Conservation (phyloP, 2,329 filamentous ascomycete species). For the Celoporthe dispersa region DNA sequence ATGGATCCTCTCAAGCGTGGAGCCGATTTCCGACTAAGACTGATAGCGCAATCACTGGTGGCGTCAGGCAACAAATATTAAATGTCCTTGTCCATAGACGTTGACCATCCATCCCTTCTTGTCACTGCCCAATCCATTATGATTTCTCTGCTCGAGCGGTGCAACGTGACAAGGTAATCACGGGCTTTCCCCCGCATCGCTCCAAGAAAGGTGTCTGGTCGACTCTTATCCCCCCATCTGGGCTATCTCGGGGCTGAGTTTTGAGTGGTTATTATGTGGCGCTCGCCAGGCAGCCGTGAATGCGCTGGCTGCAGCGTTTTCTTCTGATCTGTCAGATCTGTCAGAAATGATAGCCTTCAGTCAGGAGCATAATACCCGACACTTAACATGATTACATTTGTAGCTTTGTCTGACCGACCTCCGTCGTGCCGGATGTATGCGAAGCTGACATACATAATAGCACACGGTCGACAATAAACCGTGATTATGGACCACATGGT, state of each 20-base stretch:
- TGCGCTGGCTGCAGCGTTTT: background rate
- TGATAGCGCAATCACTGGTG: background rate
- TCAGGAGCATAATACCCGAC: background rate
- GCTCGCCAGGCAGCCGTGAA: background rate
- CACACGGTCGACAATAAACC: background rate
- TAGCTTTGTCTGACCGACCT: background rate
- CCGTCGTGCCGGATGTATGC: background rate
- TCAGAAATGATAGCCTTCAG: background rate
- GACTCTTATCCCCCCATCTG: background rate
- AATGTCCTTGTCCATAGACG: background rate
- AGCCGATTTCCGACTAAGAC: background rate
- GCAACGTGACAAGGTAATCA: background rate
- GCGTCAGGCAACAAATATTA: conserved; percentile 5
- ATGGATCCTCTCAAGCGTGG: background rate
- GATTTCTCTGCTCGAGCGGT: background rate
- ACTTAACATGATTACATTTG: background rate
- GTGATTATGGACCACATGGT: no score
- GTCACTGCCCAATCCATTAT: background rate
- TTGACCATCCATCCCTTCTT: background rate
- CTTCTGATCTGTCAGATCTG: background rate
- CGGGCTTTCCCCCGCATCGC: background rate
- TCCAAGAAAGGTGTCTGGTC: background rate
- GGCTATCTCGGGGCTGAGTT: background rate
- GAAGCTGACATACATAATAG: background rate
- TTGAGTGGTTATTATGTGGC: background rate